phyloP scores from a whole-genome alignment of 164 flowering plant genomes.

The Liriodendron chinense region DNA sequence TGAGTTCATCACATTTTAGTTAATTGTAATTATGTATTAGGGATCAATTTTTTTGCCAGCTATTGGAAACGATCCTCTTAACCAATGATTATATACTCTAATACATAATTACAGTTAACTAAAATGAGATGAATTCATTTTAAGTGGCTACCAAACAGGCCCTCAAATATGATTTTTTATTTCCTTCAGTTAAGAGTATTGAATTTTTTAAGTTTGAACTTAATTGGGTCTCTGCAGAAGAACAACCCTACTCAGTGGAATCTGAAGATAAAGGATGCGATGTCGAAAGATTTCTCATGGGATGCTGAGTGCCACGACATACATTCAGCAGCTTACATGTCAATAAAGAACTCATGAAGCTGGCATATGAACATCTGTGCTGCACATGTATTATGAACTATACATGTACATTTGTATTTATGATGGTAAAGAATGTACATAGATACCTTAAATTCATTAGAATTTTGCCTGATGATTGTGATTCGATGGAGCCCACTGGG shows the following conservation, averaged over 20 bases:
- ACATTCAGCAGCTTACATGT: constrained; percentile 56
- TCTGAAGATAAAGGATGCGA: constrained; percentile 49
- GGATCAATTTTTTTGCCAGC: no score
- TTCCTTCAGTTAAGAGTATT: neutral
- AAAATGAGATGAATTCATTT: neutral
- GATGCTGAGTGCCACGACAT: constrained; percentile 64
- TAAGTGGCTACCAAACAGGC: neutral
- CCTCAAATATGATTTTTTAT: no score
- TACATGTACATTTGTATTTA: neutral
- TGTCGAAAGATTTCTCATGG: constrained; percentile 78
- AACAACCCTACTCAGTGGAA: constrained; percentile 50
- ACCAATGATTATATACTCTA: no score
- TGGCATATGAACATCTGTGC: neutral
- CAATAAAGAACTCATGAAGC: constrained; percentile 41
- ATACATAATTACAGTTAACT: neutral
- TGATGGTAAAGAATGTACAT: neutral
- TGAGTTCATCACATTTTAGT: no score
- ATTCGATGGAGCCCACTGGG: no score
- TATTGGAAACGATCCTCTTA: no score
- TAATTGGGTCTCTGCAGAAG: constrained; percentile 28
- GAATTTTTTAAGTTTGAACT: neutral
- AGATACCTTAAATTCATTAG: no score
- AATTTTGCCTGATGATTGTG: no score
- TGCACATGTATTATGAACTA: neutral
- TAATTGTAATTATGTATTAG: no score